phyloP scores from a whole-genome alignment of 192 early-diverging fungal species.

The Pilobolus umbonatus region DNA sequence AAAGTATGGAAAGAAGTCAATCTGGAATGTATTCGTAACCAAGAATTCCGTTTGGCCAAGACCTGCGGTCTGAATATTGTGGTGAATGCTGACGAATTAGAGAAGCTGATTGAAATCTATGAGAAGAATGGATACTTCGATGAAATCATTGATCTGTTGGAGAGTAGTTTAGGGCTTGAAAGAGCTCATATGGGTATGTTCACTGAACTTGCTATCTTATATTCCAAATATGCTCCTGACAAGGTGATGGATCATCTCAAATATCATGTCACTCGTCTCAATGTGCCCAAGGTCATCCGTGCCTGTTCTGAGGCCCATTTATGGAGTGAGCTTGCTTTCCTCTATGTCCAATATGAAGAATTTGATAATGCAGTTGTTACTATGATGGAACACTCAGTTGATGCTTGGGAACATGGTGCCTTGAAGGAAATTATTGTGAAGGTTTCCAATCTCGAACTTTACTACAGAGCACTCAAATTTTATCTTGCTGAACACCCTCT shows the following conservation, averaged over 20 bases:
- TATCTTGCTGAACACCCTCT: constrained; percentile 96
- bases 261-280: constrained; percentile 95
- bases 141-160: constrained; percentile 85
- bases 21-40: constrained; percentile 89
- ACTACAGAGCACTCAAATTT: constrained; percentile 96
- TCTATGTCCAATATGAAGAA: constrained; percentile 99
- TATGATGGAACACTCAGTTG: constrained; percentile 93
- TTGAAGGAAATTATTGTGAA: constrained; percentile 99
- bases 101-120: constrained; percentile 81
- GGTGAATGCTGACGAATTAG: constrained; percentile 96
- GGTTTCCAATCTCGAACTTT: constrained; percentile 95
- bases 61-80: constrained; percentile 96
- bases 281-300: constrained; percentile 98
- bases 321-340: constrained; percentile 96
- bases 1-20: constrained; percentile 99
- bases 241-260: constrained; percentile 97
- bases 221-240: constrained; percentile 94
- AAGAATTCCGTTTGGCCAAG: constrained; percentile 96
- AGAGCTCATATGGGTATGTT: constrained; percentile 99
- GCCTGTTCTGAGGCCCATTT: constrained; percentile 89
- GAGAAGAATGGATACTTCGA: constrained; percentile 86
- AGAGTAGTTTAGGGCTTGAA: constrained; percentile 93
- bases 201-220: constrained; percentile 96
- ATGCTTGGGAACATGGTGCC: constrained; percentile 93
- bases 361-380: constrained; percentile 95